Conservation (phyloP, 768 basidiomycete species). For the Exsudoporus frostii region DNA sequence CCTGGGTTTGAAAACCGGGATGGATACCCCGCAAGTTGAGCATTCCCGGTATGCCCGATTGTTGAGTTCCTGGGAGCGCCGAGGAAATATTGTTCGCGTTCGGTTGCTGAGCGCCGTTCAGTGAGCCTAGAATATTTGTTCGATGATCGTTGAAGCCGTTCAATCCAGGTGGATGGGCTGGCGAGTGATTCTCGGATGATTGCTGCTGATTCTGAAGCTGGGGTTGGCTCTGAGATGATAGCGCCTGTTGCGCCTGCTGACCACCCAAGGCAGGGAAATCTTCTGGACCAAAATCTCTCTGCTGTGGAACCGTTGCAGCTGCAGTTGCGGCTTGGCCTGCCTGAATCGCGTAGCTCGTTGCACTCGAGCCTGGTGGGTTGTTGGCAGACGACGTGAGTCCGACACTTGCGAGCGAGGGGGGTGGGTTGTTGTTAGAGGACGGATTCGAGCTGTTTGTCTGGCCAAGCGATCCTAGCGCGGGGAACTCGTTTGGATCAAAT, state of each 20-base stretch:
- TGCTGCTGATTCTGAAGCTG: slow-evolving; percentile 31
- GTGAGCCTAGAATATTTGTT: slow-evolving; percentile 52
- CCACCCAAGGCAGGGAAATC: slow-evolving; percentile 88
- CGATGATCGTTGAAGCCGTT: slow-evolving; percentile 62
- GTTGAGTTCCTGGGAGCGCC: slow-evolving; percentile 42
- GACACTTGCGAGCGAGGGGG: slow-evolving; percentile 19
- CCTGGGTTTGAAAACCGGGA: slow-evolving; percentile 49
- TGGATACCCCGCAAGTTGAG: slow-evolving; percentile 49
- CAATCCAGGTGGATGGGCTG: slow-evolving; percentile 69
- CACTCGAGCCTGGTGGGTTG: slow-evolving; percentile 29
- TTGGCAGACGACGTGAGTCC: slow-evolving; percentile 26
- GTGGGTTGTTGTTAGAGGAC: slow-evolving; percentile 32
- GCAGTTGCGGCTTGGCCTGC: slow-evolving; percentile 52
- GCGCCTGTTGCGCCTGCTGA: slow-evolving; percentile 39
- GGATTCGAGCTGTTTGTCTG: slow-evolving; percentile 42
- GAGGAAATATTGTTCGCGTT: slow-evolving; percentile 20
- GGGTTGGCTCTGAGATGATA: slow-evolving; percentile 27
- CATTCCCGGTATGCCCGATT: slow-evolving; percentile 62
- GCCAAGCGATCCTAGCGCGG: slow-evolving; percentile 72
- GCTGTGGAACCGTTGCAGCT: slow-evolving; percentile 9
- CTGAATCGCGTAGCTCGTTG: slow-evolving; percentile 81
- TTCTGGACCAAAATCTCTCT: slow-evolving; percentile 65
- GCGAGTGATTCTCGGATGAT: slow-evolving; percentile 32
- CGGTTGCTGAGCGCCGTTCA: slow-evolving; percentile 32
- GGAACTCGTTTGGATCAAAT: slow-evolving; percentile 84